Conservation (phyloP, 2,329 filamentous ascomycete species). For the Alternaria incomplexa region DNA sequence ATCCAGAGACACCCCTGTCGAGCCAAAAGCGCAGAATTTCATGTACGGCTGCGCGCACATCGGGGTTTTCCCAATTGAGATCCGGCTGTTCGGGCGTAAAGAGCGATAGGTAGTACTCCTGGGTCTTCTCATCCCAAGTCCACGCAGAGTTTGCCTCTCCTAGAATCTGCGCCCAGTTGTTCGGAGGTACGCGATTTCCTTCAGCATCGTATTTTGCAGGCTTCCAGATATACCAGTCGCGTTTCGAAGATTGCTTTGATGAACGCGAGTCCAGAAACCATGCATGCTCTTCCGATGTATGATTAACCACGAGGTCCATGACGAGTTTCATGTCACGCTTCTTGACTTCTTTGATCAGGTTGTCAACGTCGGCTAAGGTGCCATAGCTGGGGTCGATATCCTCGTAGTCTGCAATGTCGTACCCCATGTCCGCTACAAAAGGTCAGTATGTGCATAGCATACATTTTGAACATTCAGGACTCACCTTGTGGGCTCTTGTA, state of each 20-base stretch:
- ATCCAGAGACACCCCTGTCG: conserved; percentile 65
- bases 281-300: conserved; percentile 53
- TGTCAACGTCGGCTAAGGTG: conserved; percentile 48
- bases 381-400: conserved; percentile 49
- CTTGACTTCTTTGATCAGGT: conserved; percentile 46
- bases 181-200: conserved; percentile 71
- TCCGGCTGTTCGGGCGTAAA: conserved; percentile 81
- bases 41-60: conserved; percentile 72
- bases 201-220: conserved; percentile 54
- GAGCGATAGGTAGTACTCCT: conserved; percentile 78
- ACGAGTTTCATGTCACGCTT: conserved; percentile 47
- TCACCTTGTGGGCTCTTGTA: conserved; percentile 51
- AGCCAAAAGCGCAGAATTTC: conserved; percentile 81
- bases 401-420: conserved; percentile 51
- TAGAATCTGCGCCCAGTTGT: conserved; percentile 73
- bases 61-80: conserved; percentile 79
- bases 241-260: conserved; percentile 54
- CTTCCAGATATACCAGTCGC: conserved; percentile 64
- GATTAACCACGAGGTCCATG: conserved; percentile 52
- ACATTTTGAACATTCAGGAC: not conserved
- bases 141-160: conserved; percentile 63
- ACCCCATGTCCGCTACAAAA: conserved; percentile 47
- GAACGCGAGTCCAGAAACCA: conserved; percentile 65
- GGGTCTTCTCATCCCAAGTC: conserved; percentile 73
- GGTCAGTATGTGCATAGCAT: not conserved